Percentiles rank a stretch among this genome's conserved stretches.
Evolutionary conservation across 164 flowering plant species (phyloP).

Genomic region (Chimonanthus salicifolius): DNA sequence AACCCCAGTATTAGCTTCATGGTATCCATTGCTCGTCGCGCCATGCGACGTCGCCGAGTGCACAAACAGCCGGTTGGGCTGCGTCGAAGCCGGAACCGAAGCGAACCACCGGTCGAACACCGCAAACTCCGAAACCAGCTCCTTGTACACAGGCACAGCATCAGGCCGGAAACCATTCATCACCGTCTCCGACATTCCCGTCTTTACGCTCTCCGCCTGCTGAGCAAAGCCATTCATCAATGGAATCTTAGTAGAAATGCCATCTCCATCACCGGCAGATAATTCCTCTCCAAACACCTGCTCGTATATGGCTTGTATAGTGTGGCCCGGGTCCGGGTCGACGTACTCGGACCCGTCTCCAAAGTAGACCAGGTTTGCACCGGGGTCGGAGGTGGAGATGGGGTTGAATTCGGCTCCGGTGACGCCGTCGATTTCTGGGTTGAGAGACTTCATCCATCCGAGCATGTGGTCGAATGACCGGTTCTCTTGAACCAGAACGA

Average conservation of each 20-base stretch:
- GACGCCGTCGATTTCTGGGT: constrained; percentile 78
- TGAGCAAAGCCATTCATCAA: constrained; percentile 75
- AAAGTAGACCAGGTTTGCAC: constrained; percentile 31
- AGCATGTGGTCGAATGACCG: constrained; percentile 91
- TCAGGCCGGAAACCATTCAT: constrained; percentile 80
- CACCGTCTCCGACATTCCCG: constrained; percentile 49
- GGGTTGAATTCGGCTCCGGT: constrained; percentile 62
- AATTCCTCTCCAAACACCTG: constrained; percentile 41
- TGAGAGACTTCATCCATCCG: constrained; percentile 82
- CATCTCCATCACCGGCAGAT: constrained; percentile 7
- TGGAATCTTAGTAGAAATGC: constrained; percentile 14
- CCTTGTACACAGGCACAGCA: constrained; percentile 50
- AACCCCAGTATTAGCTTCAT: constrained; percentile 40
- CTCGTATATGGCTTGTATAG: constrained; percentile 58
- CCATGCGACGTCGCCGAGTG: constrained; percentile 86
- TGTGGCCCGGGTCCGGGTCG: constrained; percentile 73
- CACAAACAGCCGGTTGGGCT: constrained; percentile 71
- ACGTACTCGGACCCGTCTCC: constrained; percentile 41
- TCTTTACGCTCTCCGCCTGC: constrained; percentile 42
- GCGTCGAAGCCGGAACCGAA: constrained; percentile 65
- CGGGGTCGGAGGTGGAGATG: constrained; percentile 39
- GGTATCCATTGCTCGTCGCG: constrained; percentile 44
- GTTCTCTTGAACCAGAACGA: constrained; percentile 76
- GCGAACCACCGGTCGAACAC: constrained; percentile 87
- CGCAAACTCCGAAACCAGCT: constrained; percentile 54